phyloP scores from a whole-genome alignment of 108 stramenopile species.

The Skeletonema marinoi region DNA sequence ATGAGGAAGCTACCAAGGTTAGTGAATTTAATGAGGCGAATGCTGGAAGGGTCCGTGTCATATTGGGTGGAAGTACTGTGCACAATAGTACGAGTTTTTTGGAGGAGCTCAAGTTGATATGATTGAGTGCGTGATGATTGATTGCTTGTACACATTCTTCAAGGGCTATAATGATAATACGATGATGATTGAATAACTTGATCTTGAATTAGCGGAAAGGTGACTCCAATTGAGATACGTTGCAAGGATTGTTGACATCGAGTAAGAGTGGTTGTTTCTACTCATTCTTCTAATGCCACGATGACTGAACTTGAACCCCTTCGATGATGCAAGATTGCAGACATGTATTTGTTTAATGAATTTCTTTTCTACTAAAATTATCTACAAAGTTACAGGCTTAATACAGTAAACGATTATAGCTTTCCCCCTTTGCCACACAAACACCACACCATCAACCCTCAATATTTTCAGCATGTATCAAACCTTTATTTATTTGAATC shows the following conservation, averaged over 20 bases:
- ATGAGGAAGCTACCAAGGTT: slow-evolving; percentile 95
- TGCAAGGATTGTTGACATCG: too few relatives aligned
- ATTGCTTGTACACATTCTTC: too few relatives aligned
- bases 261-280: too few relatives aligned
- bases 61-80: slow-evolving; percentile 93
- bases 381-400: slow-evolving; percentile 3
- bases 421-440: neutral
- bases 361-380: neutral
- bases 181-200: neutral
- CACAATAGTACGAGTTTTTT: slow-evolving; percentile 96
- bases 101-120: slow-evolving; percentile 80
- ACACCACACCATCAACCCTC: neutral
- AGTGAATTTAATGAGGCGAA: slow-evolving; percentile 83
- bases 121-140: neutral
- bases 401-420: slow-evolving; percentile 6
- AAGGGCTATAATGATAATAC: too few relatives aligned
- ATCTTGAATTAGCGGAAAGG: too few relatives aligned
- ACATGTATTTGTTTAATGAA: neutral
- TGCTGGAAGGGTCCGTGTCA: slow-evolving; percentile 66
- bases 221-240: too few relatives aligned
- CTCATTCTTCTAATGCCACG: too few relatives aligned
- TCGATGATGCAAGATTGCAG: too few relatives aligned
- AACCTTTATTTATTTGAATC: neutral
- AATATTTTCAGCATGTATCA: slow-evolving; percentile 2
- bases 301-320: too few relatives aligned